These are phyloP conservation scores for Thalassiosira profunda DNA, from an alignment of 108 stramenopile genomes.

Conservation along the genomic window DNA sequence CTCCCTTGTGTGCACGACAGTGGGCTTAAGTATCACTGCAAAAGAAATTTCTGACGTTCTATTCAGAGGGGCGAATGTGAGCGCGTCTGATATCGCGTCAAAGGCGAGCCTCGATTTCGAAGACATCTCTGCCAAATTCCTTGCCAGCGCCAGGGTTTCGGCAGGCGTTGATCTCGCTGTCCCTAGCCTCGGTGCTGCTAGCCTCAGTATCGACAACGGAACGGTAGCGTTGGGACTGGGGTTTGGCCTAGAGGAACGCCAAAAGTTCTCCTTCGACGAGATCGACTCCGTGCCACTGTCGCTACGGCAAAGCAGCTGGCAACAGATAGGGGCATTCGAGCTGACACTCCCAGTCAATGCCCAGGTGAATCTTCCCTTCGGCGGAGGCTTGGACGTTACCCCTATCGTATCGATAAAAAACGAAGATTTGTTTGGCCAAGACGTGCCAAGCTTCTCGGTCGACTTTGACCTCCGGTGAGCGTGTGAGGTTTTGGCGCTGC, in stretches of 20 bases:
- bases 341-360: slow-evolving; percentile 5
- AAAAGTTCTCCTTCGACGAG: too few species aligned
- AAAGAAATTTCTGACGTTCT: too few species aligned
- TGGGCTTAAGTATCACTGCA: too few species aligned
- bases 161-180: slow-evolving; percentile 9
- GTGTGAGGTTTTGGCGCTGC: too few species aligned
- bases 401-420: slow-evolving; percentile 11
- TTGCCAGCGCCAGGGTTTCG: slow-evolving; percentile 6
- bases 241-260: too few species aligned
- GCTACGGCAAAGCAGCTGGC: too few species aligned
- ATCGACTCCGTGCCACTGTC: too few species aligned
- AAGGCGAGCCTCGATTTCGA: slow-evolving; percentile 34
- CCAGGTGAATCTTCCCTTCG: background rate
- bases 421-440: slow-evolving; percentile 14
- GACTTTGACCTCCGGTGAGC: slow-evolving; percentile 23
- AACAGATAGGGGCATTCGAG: slow-evolving; percentile 20
- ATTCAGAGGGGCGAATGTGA: too few species aligned
- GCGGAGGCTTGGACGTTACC: background rate
- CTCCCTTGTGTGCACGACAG: too few species aligned
- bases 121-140: slow-evolving; percentile 26
- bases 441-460: background rate
- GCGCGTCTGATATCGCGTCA: too few species aligned
- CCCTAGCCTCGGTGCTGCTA: slow-evolving; percentile 23
- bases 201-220: slow-evolving; percentile 3
- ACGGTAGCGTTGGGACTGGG: slow-evolving; percentile 20